phyloP scores from a whole-genome alignment of 2,329 filamentous ascomycete genomes.

The Emmonsia crescens region DNA sequence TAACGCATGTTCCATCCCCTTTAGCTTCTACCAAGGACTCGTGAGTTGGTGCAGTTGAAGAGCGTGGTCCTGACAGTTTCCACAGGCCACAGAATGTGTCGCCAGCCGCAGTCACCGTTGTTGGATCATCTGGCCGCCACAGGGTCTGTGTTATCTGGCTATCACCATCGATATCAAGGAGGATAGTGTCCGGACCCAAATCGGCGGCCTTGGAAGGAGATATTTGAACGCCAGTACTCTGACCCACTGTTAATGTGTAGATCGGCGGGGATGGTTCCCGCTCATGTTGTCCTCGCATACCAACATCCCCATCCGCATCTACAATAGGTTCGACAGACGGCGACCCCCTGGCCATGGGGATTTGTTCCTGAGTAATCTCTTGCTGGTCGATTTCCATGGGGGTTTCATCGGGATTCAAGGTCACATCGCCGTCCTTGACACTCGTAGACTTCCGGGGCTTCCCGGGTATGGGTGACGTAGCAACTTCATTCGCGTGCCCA shows the following conservation, averaged over 20 bases:
- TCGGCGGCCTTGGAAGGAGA: slow-evolving; percentile 38
- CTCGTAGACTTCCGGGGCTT: slow-evolving; percentile 20
- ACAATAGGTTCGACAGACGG: slow-evolving; percentile 19
- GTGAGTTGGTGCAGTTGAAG: slow-evolving; percentile 19
- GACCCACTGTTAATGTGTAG: slow-evolving; percentile 34
- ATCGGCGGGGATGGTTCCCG: slow-evolving; percentile 24
- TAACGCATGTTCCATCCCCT: slow-evolving; percentile 27
- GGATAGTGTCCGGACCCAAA: slow-evolving; percentile 34
- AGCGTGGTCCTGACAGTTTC: slow-evolving; percentile 26
- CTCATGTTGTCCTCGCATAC: slow-evolving; percentile 24
- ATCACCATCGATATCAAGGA: slow-evolving; percentile 28
- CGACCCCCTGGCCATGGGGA: slow-evolving; percentile 15
- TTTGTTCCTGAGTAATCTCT: slow-evolving; percentile 21
- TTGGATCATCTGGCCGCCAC: slow-evolving; percentile 37
- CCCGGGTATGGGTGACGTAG: slow-evolving; percentile 21
- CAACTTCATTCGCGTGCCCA: slow-evolving; percentile 25
- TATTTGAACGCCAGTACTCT: slow-evolving; percentile 39
- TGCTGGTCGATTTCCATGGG: slow-evolving; percentile 35
- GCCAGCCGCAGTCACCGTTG: slow-evolving; percentile 32
- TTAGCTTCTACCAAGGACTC: slow-evolving; percentile 29
- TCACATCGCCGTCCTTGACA: slow-evolving; percentile 23
- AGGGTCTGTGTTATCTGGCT: slow-evolving; percentile 31
- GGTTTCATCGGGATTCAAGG: slow-evolving; percentile 24
- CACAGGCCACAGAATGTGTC: slow-evolving; percentile 37
- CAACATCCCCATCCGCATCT: slow-evolving; percentile 36